Base-by-base conservation (phyloP, 2,329 filamentous ascomycete species). In the Trichoderma breve region DNA sequence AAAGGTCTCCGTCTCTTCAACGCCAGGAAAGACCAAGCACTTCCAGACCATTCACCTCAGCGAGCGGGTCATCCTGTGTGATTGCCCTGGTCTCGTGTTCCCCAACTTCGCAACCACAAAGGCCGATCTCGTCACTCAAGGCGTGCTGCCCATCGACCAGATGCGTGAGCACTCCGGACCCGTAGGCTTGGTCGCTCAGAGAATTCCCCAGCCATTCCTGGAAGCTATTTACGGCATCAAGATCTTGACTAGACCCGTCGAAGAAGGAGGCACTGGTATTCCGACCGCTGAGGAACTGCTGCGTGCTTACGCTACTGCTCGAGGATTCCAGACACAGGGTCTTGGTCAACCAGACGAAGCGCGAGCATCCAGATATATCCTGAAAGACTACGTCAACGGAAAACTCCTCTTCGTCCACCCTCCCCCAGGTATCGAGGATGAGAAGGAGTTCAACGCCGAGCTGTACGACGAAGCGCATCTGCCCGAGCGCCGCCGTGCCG, bases 11-110 rank as follows among this genome's bases (percentile, higher is more conserved):
- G 97, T 99, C 51, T 99, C 96, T 18, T 92, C 95, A 15, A 99
- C 96, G 1, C 96, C 96, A 4, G 96, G 96, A 80, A 99, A 99
- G 85, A 99, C 96, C 15, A 99, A 99, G 85, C 96, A 99, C 79
- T 99, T 99, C 85, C 96, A 99, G 82, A 99, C 96, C 1, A 96
- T 99, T 72, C 95, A 98, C 80, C 89, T 99, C 36, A 96, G 93
- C 72, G 92, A 96, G 1, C 90, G 91, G 72, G 94, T 99, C 74
- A 88, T 98, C 61, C 89, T 99, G 7, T 98, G 96, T 82, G 96
- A 99, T 90, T 99, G 96, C 79, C 96, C 96, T 11, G 96, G 96
- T 91, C 91, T 99, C 24, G 97, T 99, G 1, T 98, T 99, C 81
- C 95, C 96, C 77, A 98, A 98, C 83, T 99, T 98, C 77, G 95